A percentile compares a stretch with the other conserved stretches of the same genome.
Conservation (phyloP, 257 asterid genomes). For the Nicotiana sylvestris region DNA sequence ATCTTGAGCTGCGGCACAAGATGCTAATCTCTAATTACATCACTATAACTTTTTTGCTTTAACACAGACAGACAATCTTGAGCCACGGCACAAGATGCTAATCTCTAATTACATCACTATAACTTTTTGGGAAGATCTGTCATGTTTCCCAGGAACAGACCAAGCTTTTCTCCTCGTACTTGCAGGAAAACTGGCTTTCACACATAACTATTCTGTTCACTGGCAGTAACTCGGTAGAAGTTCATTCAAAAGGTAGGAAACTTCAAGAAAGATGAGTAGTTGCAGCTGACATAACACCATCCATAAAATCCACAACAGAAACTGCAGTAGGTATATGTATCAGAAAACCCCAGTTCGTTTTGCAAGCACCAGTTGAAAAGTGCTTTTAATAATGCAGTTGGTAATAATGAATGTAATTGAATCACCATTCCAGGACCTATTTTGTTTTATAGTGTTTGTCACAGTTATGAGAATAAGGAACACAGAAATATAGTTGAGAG, state of each 20-base stretch:
- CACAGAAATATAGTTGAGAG: not conserved
- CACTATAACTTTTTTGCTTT: not conserved
- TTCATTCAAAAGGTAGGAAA: not conserved
- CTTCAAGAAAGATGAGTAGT: not conserved
- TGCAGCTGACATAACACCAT: not conserved
- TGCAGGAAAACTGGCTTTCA: not conserved
- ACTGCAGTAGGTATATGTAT: not conserved
- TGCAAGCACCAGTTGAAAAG: not conserved
- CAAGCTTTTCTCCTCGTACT: not conserved
- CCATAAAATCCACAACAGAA: not conserved
- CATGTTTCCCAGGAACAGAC: not conserved
- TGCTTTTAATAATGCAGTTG: not conserved
- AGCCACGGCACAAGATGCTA: not conserved
- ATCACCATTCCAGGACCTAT: not conserved
- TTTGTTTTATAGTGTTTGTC: not conserved
- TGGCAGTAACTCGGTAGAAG: not conserved
- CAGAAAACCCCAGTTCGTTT: not conserved
- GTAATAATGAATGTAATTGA: not conserved
- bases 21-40: not conserved
- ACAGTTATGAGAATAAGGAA: not conserved
- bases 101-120: not conserved
- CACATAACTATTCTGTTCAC: not conserved
- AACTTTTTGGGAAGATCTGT: slow-evolving; percentile 2
- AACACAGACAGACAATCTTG: not conserved
- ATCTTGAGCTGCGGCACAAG: slow-evolving; percentile 1